These are phyloP conservation scores for Rubroboletus pulcherrimus DNA, from an alignment of 768 basidiomycete species.

Conservation along the genomic window DNA sequence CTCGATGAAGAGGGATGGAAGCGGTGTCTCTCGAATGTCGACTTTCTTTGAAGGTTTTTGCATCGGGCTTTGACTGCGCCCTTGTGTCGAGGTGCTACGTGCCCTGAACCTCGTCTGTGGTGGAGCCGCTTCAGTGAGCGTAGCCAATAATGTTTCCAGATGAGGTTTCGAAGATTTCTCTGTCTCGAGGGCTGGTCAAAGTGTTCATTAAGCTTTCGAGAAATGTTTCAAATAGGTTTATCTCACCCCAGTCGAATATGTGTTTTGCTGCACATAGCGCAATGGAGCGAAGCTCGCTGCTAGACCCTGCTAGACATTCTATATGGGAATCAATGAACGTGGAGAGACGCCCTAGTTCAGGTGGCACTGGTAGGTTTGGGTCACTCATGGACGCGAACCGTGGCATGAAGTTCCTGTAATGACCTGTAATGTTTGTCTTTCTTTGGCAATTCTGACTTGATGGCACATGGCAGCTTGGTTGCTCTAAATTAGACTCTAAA, in stretches of 20 bases:
- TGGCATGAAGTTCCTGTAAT: not conserved
- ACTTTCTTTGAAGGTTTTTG: conserved; percentile 32
- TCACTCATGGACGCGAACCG: conserved; percentile 16
- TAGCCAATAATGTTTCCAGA: conserved; percentile 61
- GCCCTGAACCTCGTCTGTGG: conserved; percentile 74
- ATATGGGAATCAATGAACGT: conserved; percentile 50
- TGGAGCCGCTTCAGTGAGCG: conserved; percentile 62
- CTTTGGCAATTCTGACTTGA: conserved; percentile 8
- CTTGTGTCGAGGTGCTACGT: conserved; percentile 34
- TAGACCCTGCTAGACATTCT: conserved; percentile 55
- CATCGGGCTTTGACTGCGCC: conserved; percentile 40
- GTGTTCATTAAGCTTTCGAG: not conserved
- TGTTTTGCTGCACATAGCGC: conserved; percentile 69
- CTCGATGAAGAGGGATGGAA: conserved; percentile 69
- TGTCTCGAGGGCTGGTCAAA: conserved; percentile 54
- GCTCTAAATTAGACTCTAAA: not conserved
- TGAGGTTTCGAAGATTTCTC: conserved; percentile 64
- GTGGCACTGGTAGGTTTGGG: conserved; percentile 26
- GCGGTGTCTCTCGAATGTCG: conserved; percentile 58
- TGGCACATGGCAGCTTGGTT: not conserved
- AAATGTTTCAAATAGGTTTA: conserved; percentile 1
- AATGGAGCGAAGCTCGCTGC: conserved; percentile 47
- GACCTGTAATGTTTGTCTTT: conserved; percentile 15
- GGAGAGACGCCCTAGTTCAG: conserved; percentile 49
- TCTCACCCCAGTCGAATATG: conserved; percentile 72